Conservation (phyloP, 805 yeast species). For the Lachancea quebecensis region DNA sequence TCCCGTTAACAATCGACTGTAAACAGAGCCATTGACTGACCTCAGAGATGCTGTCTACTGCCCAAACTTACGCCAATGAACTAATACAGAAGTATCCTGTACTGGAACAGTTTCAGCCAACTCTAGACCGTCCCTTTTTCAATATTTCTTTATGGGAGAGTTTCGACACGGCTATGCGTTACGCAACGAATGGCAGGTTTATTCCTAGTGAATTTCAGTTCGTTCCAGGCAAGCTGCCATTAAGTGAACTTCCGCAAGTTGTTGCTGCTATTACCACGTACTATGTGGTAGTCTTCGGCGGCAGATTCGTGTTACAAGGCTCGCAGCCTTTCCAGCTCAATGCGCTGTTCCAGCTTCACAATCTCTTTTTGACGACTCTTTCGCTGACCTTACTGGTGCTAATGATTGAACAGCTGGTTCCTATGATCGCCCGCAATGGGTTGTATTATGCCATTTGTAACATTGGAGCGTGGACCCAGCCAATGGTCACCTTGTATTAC, state of each 20-base stretch:
- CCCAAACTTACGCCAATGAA: slow-evolving; percentile 14
- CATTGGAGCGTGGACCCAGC: slow-evolving; percentile 72
- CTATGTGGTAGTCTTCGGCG: slow-evolving; percentile 80
- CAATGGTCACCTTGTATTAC: slow-evolving; percentile 78
- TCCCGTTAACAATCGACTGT: not conserved
- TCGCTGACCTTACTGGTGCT: slow-evolving; percentile 63
- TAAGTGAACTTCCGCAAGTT: slow-evolving; percentile 60
- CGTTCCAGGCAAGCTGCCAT: slow-evolving; percentile 54
- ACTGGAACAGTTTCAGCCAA: slow-evolving; percentile 22
- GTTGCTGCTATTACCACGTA: slow-evolving; percentile 55
- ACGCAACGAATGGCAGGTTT: slow-evolving; percentile 21
- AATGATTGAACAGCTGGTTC: slow-evolving; percentile 77
- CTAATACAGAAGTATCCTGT: slow-evolving; percentile 18
- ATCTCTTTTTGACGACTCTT: slow-evolving; percentile 61
- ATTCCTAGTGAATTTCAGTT: slow-evolving; percentile 51
- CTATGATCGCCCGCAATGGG: slow-evolving; percentile 69
- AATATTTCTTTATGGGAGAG: slow-evolving; percentile 29
- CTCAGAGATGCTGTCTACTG: slow-evolving; percentile 4
- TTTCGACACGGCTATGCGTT: slow-evolving; percentile 20
- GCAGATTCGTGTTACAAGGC: slow-evolving; percentile 54
- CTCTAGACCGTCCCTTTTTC: slow-evolving; percentile 31
- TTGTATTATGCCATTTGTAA: slow-evolving; percentile 78
- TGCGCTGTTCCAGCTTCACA: slow-evolving; percentile 76
- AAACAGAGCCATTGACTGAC: not conserved
- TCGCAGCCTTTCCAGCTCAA: slow-evolving; percentile 68